Evolutionary conservation across 768 basidiomycete species (phyloP), one percentile per base, ranked within the genome.

Genomic region (Amanita exitialis): DNA sequence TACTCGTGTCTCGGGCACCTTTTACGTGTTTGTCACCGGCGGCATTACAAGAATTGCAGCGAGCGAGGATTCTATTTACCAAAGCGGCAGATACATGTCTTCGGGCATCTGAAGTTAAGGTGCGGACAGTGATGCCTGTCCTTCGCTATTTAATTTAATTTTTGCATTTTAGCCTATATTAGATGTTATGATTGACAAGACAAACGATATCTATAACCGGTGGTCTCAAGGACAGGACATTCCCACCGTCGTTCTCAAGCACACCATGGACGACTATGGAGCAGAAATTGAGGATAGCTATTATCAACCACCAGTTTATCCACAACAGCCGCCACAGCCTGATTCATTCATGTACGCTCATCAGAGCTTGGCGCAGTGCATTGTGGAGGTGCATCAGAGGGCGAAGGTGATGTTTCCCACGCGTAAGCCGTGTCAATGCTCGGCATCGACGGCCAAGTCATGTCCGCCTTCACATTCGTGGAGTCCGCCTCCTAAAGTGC

Each of bases 1-100:
- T 79, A 49, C 64, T 77, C 49, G 76, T 84, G 18, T 80, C 77
- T 37, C 74, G 83, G 48, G 80, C 81, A 13, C 83, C 83, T n/a
- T 80, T 77, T 61, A 75, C 81, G 23, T 79, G 77, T 55, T 66
- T 84, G 10, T 76, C 79, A 10, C 77, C 79, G 45, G 78, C 77
- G 55, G 82, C 78, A 35, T 69, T 86, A 34, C 75, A 78, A 60
- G 80, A 84, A 59, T 67, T 86, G 9, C 71, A 78, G 59, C 66
- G 75, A 32, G 74, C 73, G 6, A 64, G 74, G 35, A 59, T 63
- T 51, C 54, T 76, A 38, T 78, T 76, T 60, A 69, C 69, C 44
- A 62, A 68, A 18, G 74, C 73, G 27, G 71, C 69, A 53, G 69
- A 72, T 44, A 67, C 61, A 20, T 76, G 73, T 59, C 69, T 74